Evolutionary conservation across 2,329 filamentous ascomycete genomes (phyloP), one percentile per base, ranked within the genome.

Genomic region (Botrytis tulipae): DNA sequence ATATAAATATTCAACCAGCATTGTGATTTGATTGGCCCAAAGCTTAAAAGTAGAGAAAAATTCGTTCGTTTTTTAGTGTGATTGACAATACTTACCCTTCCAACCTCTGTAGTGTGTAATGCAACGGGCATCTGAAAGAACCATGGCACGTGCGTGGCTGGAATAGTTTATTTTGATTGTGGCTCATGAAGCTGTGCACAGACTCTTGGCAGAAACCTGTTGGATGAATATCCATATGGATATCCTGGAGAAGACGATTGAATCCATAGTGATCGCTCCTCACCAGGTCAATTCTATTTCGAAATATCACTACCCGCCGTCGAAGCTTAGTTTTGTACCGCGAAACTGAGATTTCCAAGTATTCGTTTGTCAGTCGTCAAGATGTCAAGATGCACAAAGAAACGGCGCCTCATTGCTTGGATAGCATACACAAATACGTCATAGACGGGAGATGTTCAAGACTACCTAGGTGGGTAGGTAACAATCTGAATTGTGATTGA

Each of bases 361-460:
- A 46, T 37, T 65, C 9, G 8, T 16, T 37, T 20, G 32, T 20
- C 14, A 40, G 22, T 12, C 32, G 46, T 37, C 25, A 42, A 67
- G 4, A 40, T 37, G 44, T 40, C 46, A 67, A 48, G 7, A 44
- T 32, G n/a, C 40, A 48, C 65, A 68, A 67, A 67, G 63, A 16
- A 51, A 37, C 44, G 7, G 22, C 42, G 44, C 44, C 35, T 67
- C 32, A 46, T 65, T 42, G 62, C 62, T 66, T 35, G 42, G 12
- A 66, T 48, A 22, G 42, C 29, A n/a, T 25, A 65, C 35, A 29
- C 35, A 18, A 44, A 68, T 68, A 69, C 66, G 66, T 69, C 48
- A 57, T 69, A 69, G 18, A 29, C 46, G 35, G 48, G 35, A 69
- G 12, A 25, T 42, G 22, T 35, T 62, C 37, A 62, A n/a, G 22